Evolutionary conservation across 1,284 basidiomycete species (phyloP), one percentile per base, ranked within the genome.

Genomic region (Hypsizygus ulmarius): DNA sequence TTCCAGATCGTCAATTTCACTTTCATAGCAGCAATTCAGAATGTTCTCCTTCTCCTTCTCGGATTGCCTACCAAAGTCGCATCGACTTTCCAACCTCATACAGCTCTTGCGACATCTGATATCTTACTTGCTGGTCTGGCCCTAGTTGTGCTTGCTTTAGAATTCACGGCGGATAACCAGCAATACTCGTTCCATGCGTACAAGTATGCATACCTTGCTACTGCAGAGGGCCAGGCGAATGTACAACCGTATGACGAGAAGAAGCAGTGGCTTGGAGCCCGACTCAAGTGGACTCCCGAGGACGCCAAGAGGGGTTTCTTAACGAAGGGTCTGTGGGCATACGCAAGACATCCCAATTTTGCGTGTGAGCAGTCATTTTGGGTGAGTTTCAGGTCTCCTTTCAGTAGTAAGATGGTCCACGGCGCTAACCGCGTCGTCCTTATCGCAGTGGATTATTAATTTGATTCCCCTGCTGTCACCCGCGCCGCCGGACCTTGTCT

Each of bases 281-380:
- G 77, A 34, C 71, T 86, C 40, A 55, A 74, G 43, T 90, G 81
- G 81, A 81, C 78, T 1, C 70, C 78, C 19, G 75, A 75, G 11
- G 90, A 93, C 61, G 78, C 77, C 4, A 73, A 85, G 55, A 76
- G 93, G 5, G 95, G 95, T 0, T 97, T 97, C 64, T 71, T 87
- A 18, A 93, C 91, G 0, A 75, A 76, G 10, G 93, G 94, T 1
- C 67, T 97, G 8, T 97, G 90, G 89, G 79, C 81, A 1, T 93
- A 84, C 74, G 84, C 81, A 2, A 75, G 95, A 12, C 95, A 98
- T 65, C 93, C 95, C 14, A 97, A 97, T 65, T 95, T 93, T 67
- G 71, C 86, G 0, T 93, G 88, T 63, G 93, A 97, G 64, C 93
- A 95, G 68, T 68, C 72, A 6, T 93, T 94, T 69, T 96, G 93